Base-by-base conservation (phyloP, 176 grass and related monocot species). In the Miscanthus lutarioriparius region DNA sequence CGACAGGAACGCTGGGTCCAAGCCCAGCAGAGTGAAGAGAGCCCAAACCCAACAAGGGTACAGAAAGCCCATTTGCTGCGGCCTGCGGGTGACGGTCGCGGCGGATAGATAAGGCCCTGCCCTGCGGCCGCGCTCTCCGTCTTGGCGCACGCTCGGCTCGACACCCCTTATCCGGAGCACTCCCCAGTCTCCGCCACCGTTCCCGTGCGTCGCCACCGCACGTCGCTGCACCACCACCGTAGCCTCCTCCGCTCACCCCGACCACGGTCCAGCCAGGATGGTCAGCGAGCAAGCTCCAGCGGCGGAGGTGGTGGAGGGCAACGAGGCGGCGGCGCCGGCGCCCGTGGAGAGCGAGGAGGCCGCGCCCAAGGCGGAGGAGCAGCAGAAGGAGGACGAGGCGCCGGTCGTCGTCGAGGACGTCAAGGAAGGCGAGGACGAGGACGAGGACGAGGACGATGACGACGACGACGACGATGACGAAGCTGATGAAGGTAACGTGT, bases 321-420 rank as follows among this genome's bases (percentile, higher is more conserved):
- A 0, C 51, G 83, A 81, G n/a, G 16, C 56, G 20, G 9, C 8
- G 22, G 22, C 58, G 44, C 32, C 19, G 28, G 59, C 28, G 25
- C 30, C 83, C 38, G 35, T 82, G 26, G 70, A 89, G 65, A 62
- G 43, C 64, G 71, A 87, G 27, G 80, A 81, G 64, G 40, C 56
- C 38, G 26, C 62, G 54, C 56, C 56, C 67, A 39, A 51, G 33
- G 45, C 12, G 67, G 30, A 28, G 54, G 51, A 63, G 72, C 77
- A 33, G 27, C 10, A 37, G 45, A 14, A 15, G 28, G 82, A 92
- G 9, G 85, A 93, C 33, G 86, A 89, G 36, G 88, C 84, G 8
- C 94, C 94, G 30, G 73, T 93, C 10, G 74, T 93, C 10, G 86
- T 96, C 61, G 94, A 96, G 85, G 94, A 96, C 67, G 83, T 87